Conservation (phyloP, 352 stramenopile genomes). For the Halophytophthora batemanensis region DNA sequence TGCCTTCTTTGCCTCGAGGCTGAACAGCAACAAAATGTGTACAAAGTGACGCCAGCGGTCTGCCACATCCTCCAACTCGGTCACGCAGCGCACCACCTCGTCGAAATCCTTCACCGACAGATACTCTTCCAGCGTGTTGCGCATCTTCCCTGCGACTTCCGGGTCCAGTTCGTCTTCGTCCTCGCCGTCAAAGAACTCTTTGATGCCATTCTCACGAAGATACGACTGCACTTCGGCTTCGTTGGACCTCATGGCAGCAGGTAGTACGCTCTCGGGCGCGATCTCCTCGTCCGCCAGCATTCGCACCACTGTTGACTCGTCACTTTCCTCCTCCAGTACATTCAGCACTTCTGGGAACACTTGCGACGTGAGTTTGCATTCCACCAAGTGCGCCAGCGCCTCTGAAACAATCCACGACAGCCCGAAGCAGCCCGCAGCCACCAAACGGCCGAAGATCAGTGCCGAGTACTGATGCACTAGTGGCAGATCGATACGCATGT, state of each 20-base stretch:
- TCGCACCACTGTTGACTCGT: conserved; percentile 54
- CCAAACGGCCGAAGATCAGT: conserved; percentile 69
- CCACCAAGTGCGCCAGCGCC: conserved; percentile 45
- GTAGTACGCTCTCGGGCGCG: conserved; percentile 44
- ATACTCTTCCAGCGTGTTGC: conserved; percentile 76
- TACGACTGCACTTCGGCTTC: conserved; percentile 51
- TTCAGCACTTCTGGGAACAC: conserved; percentile 74
- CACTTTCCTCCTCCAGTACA: conserved; percentile 73
- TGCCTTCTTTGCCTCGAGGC: conserved; percentile 47
- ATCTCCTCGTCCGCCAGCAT: conserved; percentile 85
- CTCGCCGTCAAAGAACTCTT: conserved; percentile 60
- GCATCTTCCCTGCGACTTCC: conserved; percentile 60
- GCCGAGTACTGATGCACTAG: conserved; percentile 79
- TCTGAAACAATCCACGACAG: conserved; percentile 78
- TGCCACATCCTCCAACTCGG: conserved; percentile 47
- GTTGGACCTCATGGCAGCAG: conserved; percentile 32
- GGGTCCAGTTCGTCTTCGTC: conserved; percentile 61
- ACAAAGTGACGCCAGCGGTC: conserved; percentile 71
- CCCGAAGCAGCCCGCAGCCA: conserved; percentile 77
- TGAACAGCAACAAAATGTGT: conserved; percentile 40
- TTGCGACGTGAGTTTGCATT: conserved; percentile 57
- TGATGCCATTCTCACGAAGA: conserved; percentile 59
- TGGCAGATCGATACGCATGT: conserved; percentile 85
- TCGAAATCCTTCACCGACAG: conserved; percentile 67
- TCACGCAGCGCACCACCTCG: conserved; percentile 72